A percentile compares a stretch with the other conserved stretches of the same genome.
Conservation (phyloP, 257 asterid genomes). For the Fraxinus pennsylvanica region DNA sequence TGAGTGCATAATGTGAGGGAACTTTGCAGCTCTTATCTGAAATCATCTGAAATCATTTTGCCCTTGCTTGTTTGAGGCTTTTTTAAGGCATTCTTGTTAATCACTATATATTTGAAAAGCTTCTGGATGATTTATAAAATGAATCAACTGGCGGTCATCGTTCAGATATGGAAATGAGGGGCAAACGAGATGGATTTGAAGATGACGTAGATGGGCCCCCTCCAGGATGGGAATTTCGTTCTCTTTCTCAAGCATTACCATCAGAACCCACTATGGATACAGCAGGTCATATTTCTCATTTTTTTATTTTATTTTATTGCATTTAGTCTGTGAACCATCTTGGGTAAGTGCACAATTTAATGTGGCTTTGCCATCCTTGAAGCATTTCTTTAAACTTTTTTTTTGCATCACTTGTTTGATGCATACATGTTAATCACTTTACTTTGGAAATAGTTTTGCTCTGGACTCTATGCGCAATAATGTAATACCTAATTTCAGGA, state of each 20-base stretch:
- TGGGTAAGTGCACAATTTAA: neutral
- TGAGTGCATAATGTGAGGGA: neutral
- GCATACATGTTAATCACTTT: neutral
- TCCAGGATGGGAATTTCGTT: slow-evolving; percentile 60
- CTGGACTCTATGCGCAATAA: neutral
- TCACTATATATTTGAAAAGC: neutral
- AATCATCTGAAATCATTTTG: neutral
- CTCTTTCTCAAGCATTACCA: slow-evolving; percentile 45
- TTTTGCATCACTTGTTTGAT: neutral
- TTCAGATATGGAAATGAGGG: slow-evolving; percentile 30
- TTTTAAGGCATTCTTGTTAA: neutral
- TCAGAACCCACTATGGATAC: slow-evolving; percentile 16
- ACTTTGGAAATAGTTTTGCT: neutral
- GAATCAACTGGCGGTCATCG: neutral
- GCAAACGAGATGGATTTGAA: slow-evolving; percentile 1
- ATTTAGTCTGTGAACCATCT: neutral
- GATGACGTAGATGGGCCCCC: slow-evolving; percentile 50
- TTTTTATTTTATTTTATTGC: neutral
- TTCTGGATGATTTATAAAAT: neutral
- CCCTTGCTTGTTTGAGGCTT: neutral
- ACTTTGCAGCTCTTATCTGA: neutral
- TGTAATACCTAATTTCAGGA: slow-evolving; percentile 1
- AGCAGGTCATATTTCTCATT: slow-evolving; percentile 33
- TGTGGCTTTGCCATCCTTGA: neutral
- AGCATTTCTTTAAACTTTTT: neutral